Base-by-base conservation (phyloP, 345 rosid species). In the Salix suchowensis region DNA sequence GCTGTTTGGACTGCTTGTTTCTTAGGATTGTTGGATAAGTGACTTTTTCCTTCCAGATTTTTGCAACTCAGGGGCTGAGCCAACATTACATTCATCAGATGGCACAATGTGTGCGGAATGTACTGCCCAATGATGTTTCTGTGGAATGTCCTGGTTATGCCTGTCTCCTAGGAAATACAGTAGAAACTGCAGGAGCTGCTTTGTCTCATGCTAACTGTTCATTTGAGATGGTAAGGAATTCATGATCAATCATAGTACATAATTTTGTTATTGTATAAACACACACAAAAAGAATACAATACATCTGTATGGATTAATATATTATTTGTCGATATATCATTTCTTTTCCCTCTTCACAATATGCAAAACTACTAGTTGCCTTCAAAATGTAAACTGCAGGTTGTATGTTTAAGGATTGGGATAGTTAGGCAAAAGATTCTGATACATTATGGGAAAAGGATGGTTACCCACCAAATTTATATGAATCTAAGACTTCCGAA, bases 101-200 rank as follows among this genome's bases (percentile, higher is more conserved):
- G 91, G 90, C 94, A 69, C 82, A 82, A 13, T 89, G 88, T 67
- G 85, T 91, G 79, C 88, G 87, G 84, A 85, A 87, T 76, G 81
- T 92, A 55, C 87, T 92, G 71, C 97, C 97, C 11, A 60, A 72
- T 61, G 97, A 92, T 83, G 76, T 87, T 69, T 87, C 90, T 44
- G 73, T 71, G 50, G 89, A 87, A 74, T 88, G 85, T 81, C 97
- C 99, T 68, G 84, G 92, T 68, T 85, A 88, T 84, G 98, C 98
- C 68, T 92, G 98, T 78, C 92, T 96, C 71, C 97, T 96, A 79
- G 99, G 94, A 77, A 94, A 94, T 79, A 82, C 86, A 15, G 82
- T 96, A 83, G 99, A 96, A 85, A 88, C 89, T 74, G 94, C 98
- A 71, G 88, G 87, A 79, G 88, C 87, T 83, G 84, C 91, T 81